phyloP scores from a whole-genome alignment of 1,139 yeast genomes.

The Geotrichum europaeum region DNA sequence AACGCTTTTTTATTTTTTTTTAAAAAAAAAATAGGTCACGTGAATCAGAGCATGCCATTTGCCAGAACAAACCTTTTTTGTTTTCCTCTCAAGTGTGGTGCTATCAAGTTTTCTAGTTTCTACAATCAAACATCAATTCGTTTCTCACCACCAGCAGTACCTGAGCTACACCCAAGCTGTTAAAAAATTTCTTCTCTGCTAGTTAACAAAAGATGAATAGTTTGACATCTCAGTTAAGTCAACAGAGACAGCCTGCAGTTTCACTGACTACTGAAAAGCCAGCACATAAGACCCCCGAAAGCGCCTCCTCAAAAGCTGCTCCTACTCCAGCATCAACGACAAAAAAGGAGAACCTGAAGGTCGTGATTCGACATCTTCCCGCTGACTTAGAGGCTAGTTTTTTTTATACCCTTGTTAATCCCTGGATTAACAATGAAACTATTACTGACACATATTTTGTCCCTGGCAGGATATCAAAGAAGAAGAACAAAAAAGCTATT shows the following conservation, averaged over 20 bases:
- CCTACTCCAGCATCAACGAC: not conserved
- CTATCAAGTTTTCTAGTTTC: not conserved
- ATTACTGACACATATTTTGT: slow-evolving; percentile 34
- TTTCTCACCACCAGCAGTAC: not conserved
- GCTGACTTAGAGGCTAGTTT: slow-evolving; percentile 33
- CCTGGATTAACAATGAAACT: slow-evolving; percentile 20
- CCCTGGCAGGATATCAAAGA: slow-evolving; percentile 32
- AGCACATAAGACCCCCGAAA: not conserved
- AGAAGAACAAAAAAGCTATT: slow-evolving; percentile 20
- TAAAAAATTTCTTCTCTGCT: not conserved
- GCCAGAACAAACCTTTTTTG: not conserved
- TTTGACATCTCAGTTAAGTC: slow-evolving; percentile 1
- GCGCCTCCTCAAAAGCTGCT: not conserved
- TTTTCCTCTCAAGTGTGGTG: not conserved
- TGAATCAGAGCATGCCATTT: not conserved
- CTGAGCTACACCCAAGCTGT: not conserved
- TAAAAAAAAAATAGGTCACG: not conserved
- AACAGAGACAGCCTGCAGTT: not conserved
- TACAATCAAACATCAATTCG: not conserved
- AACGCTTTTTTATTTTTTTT: not conserved
- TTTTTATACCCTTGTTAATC: slow-evolving; percentile 27
- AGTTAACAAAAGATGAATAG: not conserved
- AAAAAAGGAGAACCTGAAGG: slow-evolving; percentile 22
- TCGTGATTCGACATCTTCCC: slow-evolving; percentile 38
- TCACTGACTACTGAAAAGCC: not conserved